These are phyloP conservation scores for Hypoxylon sp. DNA, from an alignment of 2,329 filamentous ascomycete genomes.

Conservation along the genomic window DNA sequence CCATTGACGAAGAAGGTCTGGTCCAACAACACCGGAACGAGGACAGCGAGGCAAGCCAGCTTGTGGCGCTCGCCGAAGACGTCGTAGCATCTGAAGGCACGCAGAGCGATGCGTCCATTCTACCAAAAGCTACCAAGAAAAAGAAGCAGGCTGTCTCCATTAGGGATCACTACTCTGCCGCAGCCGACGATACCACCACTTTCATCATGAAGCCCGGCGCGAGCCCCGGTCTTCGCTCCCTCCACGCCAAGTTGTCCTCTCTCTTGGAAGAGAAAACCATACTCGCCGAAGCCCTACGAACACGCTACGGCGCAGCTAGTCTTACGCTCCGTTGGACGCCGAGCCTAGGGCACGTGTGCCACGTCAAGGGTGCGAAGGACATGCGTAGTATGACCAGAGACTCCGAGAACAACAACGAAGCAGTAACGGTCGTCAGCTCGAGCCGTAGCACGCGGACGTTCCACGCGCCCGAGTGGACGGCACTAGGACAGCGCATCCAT, in stretches of 20 bases:
- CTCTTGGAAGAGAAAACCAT: conserved; percentile 72
- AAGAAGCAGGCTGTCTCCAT: conserved; percentile 64
- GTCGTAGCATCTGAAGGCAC: conserved; percentile 77
- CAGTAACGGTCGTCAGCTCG: conserved; percentile 71
- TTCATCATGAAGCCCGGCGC: conserved; percentile 80
- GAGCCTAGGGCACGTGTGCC: conserved; percentile 88
- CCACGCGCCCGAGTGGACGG: conserved; percentile 86
- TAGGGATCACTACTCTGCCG: conserved; percentile 68
- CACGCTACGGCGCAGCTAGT: conserved; percentile 72
- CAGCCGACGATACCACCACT: conserved; percentile 69
- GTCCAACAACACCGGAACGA: conserved; percentile 83
- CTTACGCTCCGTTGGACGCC: conserved; percentile 90
- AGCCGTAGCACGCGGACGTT: conserved; percentile 90
- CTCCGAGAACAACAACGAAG: conserved; percentile 19
- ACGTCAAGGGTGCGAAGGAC: conserved; percentile 85
- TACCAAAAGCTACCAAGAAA: conserved; percentile 67
- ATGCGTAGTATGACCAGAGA: conserved; percentile 55
- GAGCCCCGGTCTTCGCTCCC: conserved; percentile 72
- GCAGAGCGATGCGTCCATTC: conserved; percentile 66
- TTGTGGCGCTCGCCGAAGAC: conserved; percentile 81
- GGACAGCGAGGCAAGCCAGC: conserved; percentile 77
- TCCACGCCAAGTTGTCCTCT: conserved; percentile 77
- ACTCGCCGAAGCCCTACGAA: conserved; percentile 74
- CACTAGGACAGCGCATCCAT: conserved; percentile 84
- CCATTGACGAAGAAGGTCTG: conserved; percentile 96